These are phyloP conservation scores for Bjerkandera adusta DNA, from an alignment of 1,284 basidiomycete species.

Conservation along the genomic window DNA sequence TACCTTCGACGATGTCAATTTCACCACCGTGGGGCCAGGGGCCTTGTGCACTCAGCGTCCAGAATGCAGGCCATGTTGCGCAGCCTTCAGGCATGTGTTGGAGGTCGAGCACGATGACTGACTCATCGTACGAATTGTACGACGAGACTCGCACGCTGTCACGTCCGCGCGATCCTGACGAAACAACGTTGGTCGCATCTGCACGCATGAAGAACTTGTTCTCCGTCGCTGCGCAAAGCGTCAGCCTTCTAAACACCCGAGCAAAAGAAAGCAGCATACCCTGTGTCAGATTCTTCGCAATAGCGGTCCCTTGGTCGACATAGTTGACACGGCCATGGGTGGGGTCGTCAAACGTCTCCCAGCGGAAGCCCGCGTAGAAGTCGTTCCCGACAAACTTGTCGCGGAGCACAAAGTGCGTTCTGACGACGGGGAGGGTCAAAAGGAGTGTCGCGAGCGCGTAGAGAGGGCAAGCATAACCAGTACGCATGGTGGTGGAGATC, in stretches of 20 bases:
- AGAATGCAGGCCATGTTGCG: constrained; percentile 63
- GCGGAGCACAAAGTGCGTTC: constrained; percentile 27
- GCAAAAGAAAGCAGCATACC: constrained; percentile 29
- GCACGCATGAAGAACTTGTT: constrained; percentile 49
- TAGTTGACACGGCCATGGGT: constrained; percentile 57
- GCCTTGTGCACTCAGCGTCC: constrained; percentile 49
- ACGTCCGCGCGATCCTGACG: constrained; percentile 37
- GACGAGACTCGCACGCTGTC: constrained; percentile 50
- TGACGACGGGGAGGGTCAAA: constrained; percentile 17
- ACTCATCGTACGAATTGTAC: constrained; percentile 38
- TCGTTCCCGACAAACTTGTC: constrained; percentile 35
- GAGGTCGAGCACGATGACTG: constrained; percentile 46
- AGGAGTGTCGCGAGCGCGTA: constrained; percentile 13
- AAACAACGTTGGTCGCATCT: constrained; percentile 36
- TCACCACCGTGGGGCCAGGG: constrained; percentile 54
- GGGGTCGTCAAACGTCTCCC: constrained; percentile 48
- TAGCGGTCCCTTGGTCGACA: constrained; percentile 40
- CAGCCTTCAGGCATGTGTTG: constrained; percentile 54
- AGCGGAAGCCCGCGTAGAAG: constrained; percentile 43
- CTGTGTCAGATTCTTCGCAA: constrained; percentile 37
- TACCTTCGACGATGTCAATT: constrained; percentile 34
- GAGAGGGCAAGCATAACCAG: constrained; percentile 20
- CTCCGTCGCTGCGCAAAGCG: constrained; percentile 28
- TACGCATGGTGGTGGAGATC: constrained; percentile 24
- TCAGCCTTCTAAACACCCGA: not conserved